These are phyloP conservation scores for Exophiala phaeomuriformis DNA, from an alignment of 2,329 filamentous ascomycete species.

Conservation along the genomic window DNA sequence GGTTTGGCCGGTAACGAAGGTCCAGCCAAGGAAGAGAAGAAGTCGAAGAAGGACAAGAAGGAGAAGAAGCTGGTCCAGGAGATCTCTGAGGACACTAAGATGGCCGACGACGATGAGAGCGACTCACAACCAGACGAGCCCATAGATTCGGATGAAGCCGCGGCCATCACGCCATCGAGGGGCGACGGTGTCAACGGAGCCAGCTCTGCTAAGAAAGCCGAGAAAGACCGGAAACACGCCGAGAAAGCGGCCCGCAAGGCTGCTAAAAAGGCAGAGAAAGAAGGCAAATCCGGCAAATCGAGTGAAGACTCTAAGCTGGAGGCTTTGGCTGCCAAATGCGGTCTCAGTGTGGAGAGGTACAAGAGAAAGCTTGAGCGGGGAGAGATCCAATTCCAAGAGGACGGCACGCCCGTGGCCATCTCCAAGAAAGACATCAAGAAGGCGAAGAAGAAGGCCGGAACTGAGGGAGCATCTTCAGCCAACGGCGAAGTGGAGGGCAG, in stretches of 20 bases:
- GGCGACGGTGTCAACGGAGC: slow-evolving; percentile 25
- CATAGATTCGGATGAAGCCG: slow-evolving; percentile 36
- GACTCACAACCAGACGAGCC: slow-evolving; percentile 39
- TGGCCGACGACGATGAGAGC: slow-evolving; percentile 38
- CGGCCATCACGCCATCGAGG: slow-evolving; percentile 27
- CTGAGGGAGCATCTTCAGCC: slow-evolving; percentile 42
- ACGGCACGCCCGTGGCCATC: slow-evolving; percentile 59
- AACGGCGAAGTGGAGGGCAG: slow-evolving; percentile 40
- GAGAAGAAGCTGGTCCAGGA: slow-evolving; percentile 41
- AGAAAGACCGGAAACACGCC: slow-evolving; percentile 37
- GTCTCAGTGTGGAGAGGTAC: slow-evolving; percentile 67
- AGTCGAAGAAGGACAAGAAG: slow-evolving; percentile 41
- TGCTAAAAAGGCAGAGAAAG: slow-evolving; percentile 33
- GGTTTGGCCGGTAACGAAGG: slow-evolving; percentile 65
- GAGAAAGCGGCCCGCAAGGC: slow-evolving; percentile 26
- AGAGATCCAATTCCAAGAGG: slow-evolving; percentile 59
- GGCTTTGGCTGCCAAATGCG: slow-evolving; percentile 58
- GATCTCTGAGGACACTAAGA: slow-evolving; percentile 31
- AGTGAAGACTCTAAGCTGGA: slow-evolving; percentile 41
- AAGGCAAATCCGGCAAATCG: slow-evolving; percentile 37
- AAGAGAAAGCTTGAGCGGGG: slow-evolving; percentile 70
- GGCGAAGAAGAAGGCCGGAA: slow-evolving; percentile 56
- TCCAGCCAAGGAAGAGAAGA: slow-evolving; percentile 39
- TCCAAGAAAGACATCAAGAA: slow-evolving; percentile 75
- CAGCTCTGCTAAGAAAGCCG: slow-evolving; percentile 29